phyloP scores from a whole-genome alignment of 2,329 filamentous ascomycete genomes.

The Fusarium tricinctum region DNA sequence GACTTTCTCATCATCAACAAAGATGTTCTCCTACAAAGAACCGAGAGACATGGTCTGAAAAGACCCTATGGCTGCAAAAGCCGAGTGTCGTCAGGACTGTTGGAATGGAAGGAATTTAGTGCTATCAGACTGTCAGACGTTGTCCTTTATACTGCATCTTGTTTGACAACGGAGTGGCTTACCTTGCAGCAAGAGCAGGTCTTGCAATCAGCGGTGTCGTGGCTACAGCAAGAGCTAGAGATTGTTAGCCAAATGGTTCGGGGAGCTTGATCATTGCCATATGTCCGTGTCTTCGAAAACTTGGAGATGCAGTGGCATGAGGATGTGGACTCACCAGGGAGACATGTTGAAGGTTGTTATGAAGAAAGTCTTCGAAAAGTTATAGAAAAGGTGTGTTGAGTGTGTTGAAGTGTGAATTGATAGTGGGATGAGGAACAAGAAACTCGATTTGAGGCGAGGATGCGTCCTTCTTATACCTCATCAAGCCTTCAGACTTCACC shows the following conservation, averaged over 20 bases:
- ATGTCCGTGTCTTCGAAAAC: conserved; percentile 2
- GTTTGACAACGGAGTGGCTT: not conserved
- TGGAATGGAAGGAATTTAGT: conserved; percentile 45
- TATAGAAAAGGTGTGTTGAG: conserved; percentile 38
- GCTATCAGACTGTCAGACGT: conserved; percentile 38
- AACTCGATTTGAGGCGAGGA: conserved; percentile 32
- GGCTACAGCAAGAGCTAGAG: conserved; percentile 45
- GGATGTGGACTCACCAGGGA: conserved; percentile 47
- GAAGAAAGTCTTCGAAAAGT: conserved; percentile 47
- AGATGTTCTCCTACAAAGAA: conserved; percentile 22
- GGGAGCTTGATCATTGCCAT: conserved; percentile 1
- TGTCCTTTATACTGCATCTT: not conserved
- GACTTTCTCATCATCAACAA: conserved; percentile 23
- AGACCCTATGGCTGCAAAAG: conserved; percentile 16
- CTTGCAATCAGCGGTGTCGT: conserved; percentile 40
- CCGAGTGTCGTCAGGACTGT: conserved; percentile 33
- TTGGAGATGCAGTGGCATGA: not conserved
- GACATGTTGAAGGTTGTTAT: conserved; percentile 49
- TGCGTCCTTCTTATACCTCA: conserved; percentile 46
- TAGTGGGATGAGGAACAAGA: conserved; percentile 47
- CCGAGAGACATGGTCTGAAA: conserved; percentile 24
- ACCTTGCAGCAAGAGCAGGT: conserved; percentile 50
- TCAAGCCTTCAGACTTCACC: conserved; percentile 24
- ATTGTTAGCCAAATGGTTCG: conserved; percentile 7
- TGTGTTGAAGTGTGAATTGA: conserved; percentile 39